These are phyloP conservation scores for Xylariaceae sp. DNA, from an alignment of 2,329 filamentous ascomycete species.

Conservation along the genomic window DNA sequence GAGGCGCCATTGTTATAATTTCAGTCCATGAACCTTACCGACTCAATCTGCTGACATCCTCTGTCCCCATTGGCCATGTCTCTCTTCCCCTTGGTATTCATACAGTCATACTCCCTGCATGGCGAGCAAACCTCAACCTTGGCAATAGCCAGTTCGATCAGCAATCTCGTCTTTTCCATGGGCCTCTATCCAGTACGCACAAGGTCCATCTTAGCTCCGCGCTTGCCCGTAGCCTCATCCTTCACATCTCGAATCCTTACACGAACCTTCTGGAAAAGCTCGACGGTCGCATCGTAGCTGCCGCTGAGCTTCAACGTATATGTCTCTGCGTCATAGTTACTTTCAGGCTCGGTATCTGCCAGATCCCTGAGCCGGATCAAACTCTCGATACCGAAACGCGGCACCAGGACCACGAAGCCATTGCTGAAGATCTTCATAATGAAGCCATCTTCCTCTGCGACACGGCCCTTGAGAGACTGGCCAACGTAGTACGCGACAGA, in stretches of 20 bases:
- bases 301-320: constrained; percentile 67
- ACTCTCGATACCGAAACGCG: constrained; percentile 91
- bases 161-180: neutral
- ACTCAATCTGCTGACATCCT: too few species aligned
- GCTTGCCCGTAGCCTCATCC: constrained; percentile 94
- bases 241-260: constrained; percentile 89
- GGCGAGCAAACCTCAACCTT: neutral
- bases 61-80: neutral
- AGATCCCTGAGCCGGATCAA: constrained; percentile 84
- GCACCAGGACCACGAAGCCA: constrained; percentile 94
- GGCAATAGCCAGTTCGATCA: neutral
- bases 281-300: constrained; percentile 57
- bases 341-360: constrained; percentile 71
- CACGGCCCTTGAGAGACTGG: constrained; percentile 78
- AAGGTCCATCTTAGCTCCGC: constrained; percentile 76
- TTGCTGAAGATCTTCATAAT: constrained; percentile 98
- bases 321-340: constrained; percentile 78
- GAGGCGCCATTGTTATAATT: too few species aligned
- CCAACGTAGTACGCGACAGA: constrained; percentile 98
- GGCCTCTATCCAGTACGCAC: constrained; percentile 31
- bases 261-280: constrained; percentile 87
- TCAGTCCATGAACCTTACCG: too few species aligned
- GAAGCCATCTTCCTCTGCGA: constrained; percentile 83
- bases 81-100: neutral
- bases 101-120: neutral